Percentiles rank a stretch among this genome's conserved stretches.
Conservation (phyloP, 2,329 filamentous ascomycete species). For the Aspergillus pseudotamarii region DNA sequence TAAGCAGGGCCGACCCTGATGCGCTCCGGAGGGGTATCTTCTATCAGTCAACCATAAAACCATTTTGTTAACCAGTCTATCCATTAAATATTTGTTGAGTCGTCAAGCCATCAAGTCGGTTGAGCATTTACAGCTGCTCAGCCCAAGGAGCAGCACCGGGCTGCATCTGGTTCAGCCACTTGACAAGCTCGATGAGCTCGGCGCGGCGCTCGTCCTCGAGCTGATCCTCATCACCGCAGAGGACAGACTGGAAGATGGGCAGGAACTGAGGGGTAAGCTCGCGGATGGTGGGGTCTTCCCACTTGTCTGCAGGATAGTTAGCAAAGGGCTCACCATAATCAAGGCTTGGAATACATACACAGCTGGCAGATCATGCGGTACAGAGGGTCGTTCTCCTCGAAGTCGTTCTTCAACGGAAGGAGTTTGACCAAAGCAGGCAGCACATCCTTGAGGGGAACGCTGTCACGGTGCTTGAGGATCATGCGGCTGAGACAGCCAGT, state of each 20-base stretch:
- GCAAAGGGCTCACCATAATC: not conserved
- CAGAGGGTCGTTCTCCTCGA: slow-evolving; percentile 92
- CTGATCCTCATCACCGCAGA: slow-evolving; percentile 49
- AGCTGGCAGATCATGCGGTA: slow-evolving; percentile 88
- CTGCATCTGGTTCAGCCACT: slow-evolving; percentile 51
- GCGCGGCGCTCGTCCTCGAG: slow-evolving; percentile 51
- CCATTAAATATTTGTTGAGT: slow-evolving; percentile 13
- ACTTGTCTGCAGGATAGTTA: slow-evolving; percentile 42
- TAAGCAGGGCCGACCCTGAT: slow-evolving; percentile 9
- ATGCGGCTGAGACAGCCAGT: slow-evolving; percentile 89
- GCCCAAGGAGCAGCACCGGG: slow-evolving; percentile 43
- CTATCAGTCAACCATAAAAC: slow-evolving; percentile 20
- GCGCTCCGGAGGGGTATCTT: slow-evolving; percentile 22
- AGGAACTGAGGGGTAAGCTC: slow-evolving; percentile 50
- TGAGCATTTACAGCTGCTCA: slow-evolving; percentile 36
- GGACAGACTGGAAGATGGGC: slow-evolving; percentile 51
- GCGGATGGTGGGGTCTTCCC: slow-evolving; percentile 49
- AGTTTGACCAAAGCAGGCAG: slow-evolving; percentile 77
- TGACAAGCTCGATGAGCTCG: slow-evolving; percentile 51
- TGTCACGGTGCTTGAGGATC: slow-evolving; percentile 85
- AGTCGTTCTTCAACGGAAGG: slow-evolving; percentile 89
- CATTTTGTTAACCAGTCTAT: slow-evolving; percentile 17
- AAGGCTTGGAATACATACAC: slow-evolving; percentile 58
- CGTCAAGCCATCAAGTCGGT: slow-evolving; percentile 10
- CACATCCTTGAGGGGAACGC: slow-evolving; percentile 77